Percentiles rank a stretch among this genome's conserved stretches.
These are phyloP conservation scores for Hypoxylon lienhwacheense DNA, from an alignment of 495 filamentous ascomycete species.

Conservation along the genomic window DNA sequence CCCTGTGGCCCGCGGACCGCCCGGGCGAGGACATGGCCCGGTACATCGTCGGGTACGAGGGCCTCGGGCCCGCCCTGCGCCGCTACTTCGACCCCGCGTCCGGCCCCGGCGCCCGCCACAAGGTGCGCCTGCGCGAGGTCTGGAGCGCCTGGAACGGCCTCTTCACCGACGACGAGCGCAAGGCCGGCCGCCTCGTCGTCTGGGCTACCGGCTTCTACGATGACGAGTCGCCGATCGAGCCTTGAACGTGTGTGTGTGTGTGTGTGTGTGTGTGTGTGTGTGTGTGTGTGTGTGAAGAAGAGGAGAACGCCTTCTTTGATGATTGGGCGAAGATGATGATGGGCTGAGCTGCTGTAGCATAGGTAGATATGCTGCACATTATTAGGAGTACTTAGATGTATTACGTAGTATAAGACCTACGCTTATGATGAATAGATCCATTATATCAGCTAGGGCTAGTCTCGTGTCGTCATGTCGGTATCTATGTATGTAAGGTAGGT, in stretches of 20 bases:
- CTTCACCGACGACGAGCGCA: conserved; percentile 86
- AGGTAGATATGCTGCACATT: too few species aligned
- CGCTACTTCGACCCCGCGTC: conserved; percentile 49
- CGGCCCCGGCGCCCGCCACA: conserved; percentile 51
- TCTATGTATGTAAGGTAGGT: too few species aligned
- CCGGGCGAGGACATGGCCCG: conserved; percentile 53
- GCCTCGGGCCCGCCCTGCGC: conserved; percentile 48
- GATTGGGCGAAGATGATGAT: too few species aligned
- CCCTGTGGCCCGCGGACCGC: conserved; percentile 45
- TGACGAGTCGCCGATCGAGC: conserved; percentile 9
- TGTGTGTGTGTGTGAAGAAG: too few species aligned
- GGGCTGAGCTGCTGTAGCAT: too few species aligned
- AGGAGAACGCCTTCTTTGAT: too few species aligned
- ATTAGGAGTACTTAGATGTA: too few species aligned
- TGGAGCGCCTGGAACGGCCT: conserved; percentile 80
- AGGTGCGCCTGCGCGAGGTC: conserved; percentile 55
- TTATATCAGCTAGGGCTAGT: too few species aligned
- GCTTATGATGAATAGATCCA: too few species aligned
- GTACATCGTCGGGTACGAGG: conserved; percentile 60
- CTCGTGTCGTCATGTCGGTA: too few species aligned
- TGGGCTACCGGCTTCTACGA: conserved; percentile 58
- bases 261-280: neutral
- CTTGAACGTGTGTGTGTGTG: neutral
- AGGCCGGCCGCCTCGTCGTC: conserved; percentile 82
- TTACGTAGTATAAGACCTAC: too few species aligned